A percentile compares a stretch with the other conserved stretches of the same genome.
Evolutionary conservation across 495 filamentous ascomycete genomes (phyloP).

Genomic region (Paragyromitra xinjiangensis): DNA sequence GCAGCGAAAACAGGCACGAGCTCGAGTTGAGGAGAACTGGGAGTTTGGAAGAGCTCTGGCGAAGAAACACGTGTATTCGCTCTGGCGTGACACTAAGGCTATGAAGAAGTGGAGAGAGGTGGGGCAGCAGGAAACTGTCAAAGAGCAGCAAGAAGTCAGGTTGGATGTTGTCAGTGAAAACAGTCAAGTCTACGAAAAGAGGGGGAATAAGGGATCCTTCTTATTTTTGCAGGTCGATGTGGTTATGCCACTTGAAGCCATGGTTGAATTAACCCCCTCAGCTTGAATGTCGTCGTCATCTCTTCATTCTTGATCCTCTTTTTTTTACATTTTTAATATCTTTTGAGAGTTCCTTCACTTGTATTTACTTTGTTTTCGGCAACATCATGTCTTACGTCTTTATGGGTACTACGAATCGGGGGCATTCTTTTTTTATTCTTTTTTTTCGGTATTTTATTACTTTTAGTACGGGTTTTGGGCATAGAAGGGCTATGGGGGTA

Average conservation of each 20-base stretch:
- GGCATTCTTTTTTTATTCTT: constrained; percentile 16
- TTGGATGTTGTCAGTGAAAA: background rate
- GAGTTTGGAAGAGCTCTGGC: constrained; percentile 38
- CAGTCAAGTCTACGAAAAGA: constrained; percentile 27
- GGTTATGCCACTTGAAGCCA: constrained; percentile 24
- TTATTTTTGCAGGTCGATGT: constrained; percentile 39
- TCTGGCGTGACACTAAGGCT: constrained; percentile 5
- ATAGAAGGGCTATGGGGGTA: constrained; percentile 19
- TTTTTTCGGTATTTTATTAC: background rate
- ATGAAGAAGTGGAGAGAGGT: constrained; percentile 16
- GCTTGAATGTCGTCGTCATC: background rate
- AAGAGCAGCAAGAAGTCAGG: constrained; percentile 4
- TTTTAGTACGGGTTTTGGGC: constrained; percentile 26
- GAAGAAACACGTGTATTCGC: constrained; percentile 24
- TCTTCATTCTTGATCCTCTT: background rate
- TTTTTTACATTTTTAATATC: constrained; percentile 15
- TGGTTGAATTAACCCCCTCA: background rate
- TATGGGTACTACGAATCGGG: constrained; percentile 25
- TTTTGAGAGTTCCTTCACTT: background rate
- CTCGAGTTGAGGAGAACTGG: constrained; percentile 32
- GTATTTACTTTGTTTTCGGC: background rate
- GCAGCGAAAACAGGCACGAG: constrained; percentile 13
- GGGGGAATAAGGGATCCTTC: constrained; percentile 34
- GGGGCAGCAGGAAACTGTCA: background rate
- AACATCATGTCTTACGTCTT: background rate